Conservation (phyloP, 306 rosid genomes). For the Cotoneaster glaucophyllus region DNA sequence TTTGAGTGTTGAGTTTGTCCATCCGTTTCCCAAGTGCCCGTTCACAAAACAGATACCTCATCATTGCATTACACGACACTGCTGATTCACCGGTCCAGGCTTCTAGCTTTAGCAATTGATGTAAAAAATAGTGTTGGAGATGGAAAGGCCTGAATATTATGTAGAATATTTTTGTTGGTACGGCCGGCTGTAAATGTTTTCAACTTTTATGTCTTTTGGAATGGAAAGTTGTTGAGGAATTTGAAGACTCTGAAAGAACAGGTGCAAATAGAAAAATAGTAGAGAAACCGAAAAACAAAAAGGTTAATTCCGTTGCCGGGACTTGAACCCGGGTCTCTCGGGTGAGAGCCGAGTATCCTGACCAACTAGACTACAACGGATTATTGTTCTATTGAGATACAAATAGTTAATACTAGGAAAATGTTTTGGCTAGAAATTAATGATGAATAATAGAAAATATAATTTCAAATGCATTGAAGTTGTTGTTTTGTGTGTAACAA, state of each 20-base stretch:
- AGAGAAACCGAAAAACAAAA: neutral
- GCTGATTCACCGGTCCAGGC: neutral
- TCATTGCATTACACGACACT: neutral
- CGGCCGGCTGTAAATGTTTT: neutral
- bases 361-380: constrained; percentile 34
- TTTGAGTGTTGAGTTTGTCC: neutral
- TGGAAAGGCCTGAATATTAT: neutral
- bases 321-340: constrained; percentile 33
- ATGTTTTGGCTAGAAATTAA: too few relatives aligned
- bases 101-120: neutral
- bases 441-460: too few relatives aligned
- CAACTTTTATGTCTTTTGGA: neutral
- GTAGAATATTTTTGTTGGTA: neutral
- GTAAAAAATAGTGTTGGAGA: neutral
- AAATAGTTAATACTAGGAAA: fast-evolving
- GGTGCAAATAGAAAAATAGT: neutral
- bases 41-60: neutral
- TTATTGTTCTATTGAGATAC: fast-evolving
- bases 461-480: too few relatives aligned
- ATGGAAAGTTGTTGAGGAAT: neutral
- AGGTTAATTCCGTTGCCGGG: constrained; percentile 22
- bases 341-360: constrained; percentile 37
- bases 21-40: neutral
- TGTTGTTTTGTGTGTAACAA: too few relatives aligned
- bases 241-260: neutral